Conservation (phyloP, 306 rosid species). For the Quercus wislizeni region DNA sequence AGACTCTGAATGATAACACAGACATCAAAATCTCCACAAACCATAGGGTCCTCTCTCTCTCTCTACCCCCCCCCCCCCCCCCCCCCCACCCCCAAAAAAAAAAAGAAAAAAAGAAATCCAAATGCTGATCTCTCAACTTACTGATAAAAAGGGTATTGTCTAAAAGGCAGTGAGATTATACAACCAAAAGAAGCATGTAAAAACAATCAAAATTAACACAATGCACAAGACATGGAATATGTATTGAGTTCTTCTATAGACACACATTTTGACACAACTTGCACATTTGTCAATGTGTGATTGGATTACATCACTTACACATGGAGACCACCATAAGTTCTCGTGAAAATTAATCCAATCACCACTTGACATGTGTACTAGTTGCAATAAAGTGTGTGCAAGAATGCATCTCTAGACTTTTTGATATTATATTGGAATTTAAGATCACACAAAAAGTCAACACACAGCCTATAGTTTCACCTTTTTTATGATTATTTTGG, state of each 20-base stretch:
- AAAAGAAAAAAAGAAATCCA: background rate
- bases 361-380: no score
- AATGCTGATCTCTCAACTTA: conserved; percentile 12
- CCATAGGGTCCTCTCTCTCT: background rate
- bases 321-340: no score
- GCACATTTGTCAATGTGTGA: no score
- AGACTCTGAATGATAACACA: conserved; percentile 7
- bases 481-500: background rate
- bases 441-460: background rate
- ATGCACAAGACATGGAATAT: background rate
- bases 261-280: no score
- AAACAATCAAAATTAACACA: background rate
- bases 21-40: background rate
- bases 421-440: no score
- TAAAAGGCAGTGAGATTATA: background rate
- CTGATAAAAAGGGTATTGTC: background rate
- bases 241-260: background rate
- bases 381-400: no score
- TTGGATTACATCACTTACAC: no score
- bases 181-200: no score
- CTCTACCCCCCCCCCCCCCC: no score
- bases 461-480: background rate
- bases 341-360: no score
- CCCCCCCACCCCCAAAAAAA: background rate
- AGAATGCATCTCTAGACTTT: no score